Evolutionary conservation across 345 rosid genomes (phyloP), one percentile per base, ranked within the genome.

Genomic region (Populus nigra): DNA sequence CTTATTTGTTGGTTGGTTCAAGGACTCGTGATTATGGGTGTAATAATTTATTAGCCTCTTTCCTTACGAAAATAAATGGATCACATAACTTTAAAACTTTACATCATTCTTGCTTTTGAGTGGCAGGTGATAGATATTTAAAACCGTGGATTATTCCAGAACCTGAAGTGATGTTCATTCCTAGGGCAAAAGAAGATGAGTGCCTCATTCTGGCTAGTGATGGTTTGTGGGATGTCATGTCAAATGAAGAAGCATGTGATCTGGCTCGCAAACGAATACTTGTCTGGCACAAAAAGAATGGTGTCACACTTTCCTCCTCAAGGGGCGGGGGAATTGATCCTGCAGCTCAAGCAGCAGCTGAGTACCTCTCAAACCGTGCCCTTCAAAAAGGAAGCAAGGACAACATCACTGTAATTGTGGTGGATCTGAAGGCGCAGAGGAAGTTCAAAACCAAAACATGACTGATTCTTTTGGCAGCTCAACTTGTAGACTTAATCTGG

Each of bases 91-190:
- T 41, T 22, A 20, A n/a, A 69, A n/a, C 22, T 23, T 23, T 13
- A 16, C 7, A 73, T 13, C 57, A 61, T 31, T 12, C 22, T 62
- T 81, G 75, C 65, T 74, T 23, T 20, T 76, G 69, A 65, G 45
- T 63, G 86, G 85, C 88, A 94, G 99, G 99, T 74, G 98, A 96
- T 82, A 88, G 95, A 84, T 96, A 92, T 77, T 82, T 96, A 84
- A 93, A 96, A 77, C 99, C 99, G 9, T 93, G 97, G 89, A 94
- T 96, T 67, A 96, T 96, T 68, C 97, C 98, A 1, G 97, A 93
- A 22, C 98, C 97, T 18, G 98, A 96, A 88, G 98, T 96, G 69
- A 84, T 78, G 85, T 88, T 96, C 57, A 76, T 91, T 81, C 94
- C 97, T 1, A 79, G 99, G 79, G 89, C 90, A 29, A 93, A 88